phyloP scores from a whole-genome alignment of 192 early-diverging fungal genomes.

The Rhizoclosmatium sp. region DNA sequence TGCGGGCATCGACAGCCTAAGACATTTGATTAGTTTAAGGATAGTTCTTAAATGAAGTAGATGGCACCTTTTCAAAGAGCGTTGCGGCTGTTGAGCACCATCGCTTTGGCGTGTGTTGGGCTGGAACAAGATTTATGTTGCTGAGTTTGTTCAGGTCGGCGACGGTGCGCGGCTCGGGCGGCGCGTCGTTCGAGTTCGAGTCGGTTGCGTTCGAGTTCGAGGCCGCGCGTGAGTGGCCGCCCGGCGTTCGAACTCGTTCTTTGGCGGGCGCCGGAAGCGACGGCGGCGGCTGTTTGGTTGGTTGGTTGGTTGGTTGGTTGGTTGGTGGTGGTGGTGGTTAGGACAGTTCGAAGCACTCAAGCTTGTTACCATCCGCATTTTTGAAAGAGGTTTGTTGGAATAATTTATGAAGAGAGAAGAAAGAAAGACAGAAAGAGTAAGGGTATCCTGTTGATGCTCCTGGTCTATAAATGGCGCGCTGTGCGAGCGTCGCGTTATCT shows the following conservation, averaged over 20 bases:
- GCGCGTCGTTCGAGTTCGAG: neutral
- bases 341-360: neutral
- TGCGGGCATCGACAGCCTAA: conserved; percentile 19
- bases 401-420: no score
- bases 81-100: conserved; percentile 30
- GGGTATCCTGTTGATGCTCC: no score
- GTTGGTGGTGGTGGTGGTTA: neutral
- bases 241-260: neutral
- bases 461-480: no score
- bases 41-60: neutral
- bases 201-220: neutral
- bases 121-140: conserved; percentile 21
- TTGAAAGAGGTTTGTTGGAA: neutral
- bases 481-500: no score
- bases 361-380: conserved; percentile 16
- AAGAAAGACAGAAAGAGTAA: no score
- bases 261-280: conserved; percentile 18
- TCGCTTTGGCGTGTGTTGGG: conserved; percentile 19
- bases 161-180: conserved; percentile 28
- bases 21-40: neutral
- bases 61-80: conserved; percentile 25
- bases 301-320: neutral
- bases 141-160: conserved; percentile 28
- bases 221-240: neutral
- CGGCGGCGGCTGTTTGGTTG: conserved; percentile 19